Percentiles rank a stretch among this genome's conserved stretches.
Evolutionary conservation across 179 eudicot species (phyloP).

Genomic region (Gypsophila paniculata): DNA sequence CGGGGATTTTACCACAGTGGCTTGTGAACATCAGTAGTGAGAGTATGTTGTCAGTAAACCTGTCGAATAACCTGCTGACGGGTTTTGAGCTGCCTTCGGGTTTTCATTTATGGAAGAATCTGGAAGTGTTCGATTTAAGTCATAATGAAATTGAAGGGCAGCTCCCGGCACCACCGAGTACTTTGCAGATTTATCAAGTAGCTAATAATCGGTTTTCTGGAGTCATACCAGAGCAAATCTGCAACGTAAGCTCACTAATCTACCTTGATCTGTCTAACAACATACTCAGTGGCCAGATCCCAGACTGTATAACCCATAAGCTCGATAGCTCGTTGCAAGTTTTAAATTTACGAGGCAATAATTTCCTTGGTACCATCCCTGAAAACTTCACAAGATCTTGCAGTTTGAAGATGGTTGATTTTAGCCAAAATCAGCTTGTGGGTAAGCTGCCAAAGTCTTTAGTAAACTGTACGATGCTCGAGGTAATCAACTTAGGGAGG

Average conservation of each 20-base stretch:
- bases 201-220: slow-evolving; percentile 20
- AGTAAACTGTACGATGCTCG: slow-evolving; percentile 27
- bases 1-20: slow-evolving; percentile 26
- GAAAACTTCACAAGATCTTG: slow-evolving; percentile 7
- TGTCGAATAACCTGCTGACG: slow-evolving; percentile 9
- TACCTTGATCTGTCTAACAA: slow-evolving; percentile 27
- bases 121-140: slow-evolving; percentile 11
- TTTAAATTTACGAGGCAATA: slow-evolving; percentile 19
- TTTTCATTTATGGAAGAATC: slow-evolving; percentile 15
- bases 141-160: slow-evolving; percentile 12
- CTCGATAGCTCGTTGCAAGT: neutral
- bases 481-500: slow-evolving; percentile 22
- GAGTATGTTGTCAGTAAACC: slow-evolving; percentile 9
- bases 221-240: slow-evolving; percentile 7
- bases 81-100: slow-evolving; percentile 19
- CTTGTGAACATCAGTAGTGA: slow-evolving; percentile 5
- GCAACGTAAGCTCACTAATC: slow-evolving; percentile 15
- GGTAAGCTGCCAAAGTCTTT: slow-evolving; percentile 29
- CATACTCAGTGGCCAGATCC: slow-evolving; percentile 23
- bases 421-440: slow-evolving; percentile 23
- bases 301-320: slow-evolving; percentile 8
- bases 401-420: slow-evolving; percentile 18
- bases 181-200: neutral
- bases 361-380: slow-evolving; percentile 18
- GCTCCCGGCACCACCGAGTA: slow-evolving; percentile 14